These are phyloP conservation scores for Aspergillus nanangensis DNA, from an alignment of 495 filamentous ascomycete genomes.

Conservation along the genomic window DNA sequence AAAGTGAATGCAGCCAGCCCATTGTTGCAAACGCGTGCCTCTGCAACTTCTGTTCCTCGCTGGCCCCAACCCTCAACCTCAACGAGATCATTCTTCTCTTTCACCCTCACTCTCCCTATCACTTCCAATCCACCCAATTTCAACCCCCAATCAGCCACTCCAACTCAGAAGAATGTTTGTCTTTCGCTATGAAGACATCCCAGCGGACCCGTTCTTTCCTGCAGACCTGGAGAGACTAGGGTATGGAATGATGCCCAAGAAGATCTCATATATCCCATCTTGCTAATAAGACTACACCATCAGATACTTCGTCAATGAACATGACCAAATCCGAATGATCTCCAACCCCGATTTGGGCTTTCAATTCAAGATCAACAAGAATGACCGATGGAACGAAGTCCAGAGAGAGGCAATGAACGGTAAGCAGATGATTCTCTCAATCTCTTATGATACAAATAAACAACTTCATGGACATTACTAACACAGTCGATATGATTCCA, in stretches of 20 bases:
- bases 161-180: conserved; percentile 60
- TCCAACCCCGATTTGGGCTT: conserved; percentile 62
- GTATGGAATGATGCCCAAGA: too few species aligned
- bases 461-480: too few species aligned
- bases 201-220: conserved; percentile 63
- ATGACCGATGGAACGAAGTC: conserved; percentile 65
- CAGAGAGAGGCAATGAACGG: conserved; percentile 68
- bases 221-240: conserved; percentile 62
- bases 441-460: too few species aligned
- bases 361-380: conserved; percentile 66
- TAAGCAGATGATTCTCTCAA: conserved; percentile 19
- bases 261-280: too few species aligned
- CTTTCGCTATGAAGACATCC: conserved; percentile 58
- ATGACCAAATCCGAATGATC: conserved; percentile 67
- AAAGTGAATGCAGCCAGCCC: too few species aligned
- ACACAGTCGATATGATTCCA: too few species aligned
- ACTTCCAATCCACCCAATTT: not conserved
- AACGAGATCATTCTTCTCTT: too few species aligned
- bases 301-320: conserved; percentile 60
- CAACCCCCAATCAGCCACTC: conserved; percentile 1
- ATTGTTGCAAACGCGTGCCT: too few species aligned
- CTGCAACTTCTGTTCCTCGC: too few species aligned
- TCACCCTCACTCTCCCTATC: conserved; percentile 1
- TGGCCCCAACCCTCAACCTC: too few species aligned
- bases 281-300: not conserved